Conservation (phyloP, 2,329 filamentous ascomycete genomes). For the Pseudofabraea citricarpa region DNA sequence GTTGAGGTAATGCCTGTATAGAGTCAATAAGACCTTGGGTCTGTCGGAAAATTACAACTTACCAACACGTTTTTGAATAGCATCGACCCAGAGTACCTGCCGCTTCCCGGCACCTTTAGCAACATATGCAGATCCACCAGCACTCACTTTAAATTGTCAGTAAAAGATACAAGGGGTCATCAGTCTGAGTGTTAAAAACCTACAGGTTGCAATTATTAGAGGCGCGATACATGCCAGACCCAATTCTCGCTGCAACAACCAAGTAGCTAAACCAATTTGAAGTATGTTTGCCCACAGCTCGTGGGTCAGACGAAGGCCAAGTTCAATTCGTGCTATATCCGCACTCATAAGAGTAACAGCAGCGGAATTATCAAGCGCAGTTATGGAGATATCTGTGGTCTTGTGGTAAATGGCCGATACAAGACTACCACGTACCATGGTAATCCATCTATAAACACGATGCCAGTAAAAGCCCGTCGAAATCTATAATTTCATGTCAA, state of each 20-base stretch:
- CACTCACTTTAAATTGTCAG: constrained; percentile 22
- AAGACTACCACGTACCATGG: constrained; percentile 29
- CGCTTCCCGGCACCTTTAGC: constrained; percentile 3
- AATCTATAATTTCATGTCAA: constrained; percentile 9
- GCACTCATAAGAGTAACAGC: constrained; percentile 38
- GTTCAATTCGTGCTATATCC: constrained; percentile 34
- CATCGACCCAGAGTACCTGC: constrained; percentile 17
- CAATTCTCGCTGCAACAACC: constrained; percentile 27
- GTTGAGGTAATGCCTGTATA: constrained; percentile 11
- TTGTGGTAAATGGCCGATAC: constrained; percentile 26
- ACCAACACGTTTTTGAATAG: constrained; percentile 18
- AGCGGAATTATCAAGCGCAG: constrained; percentile 26
- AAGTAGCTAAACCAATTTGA: constrained; percentile 30
- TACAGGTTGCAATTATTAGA: constrained; percentile 12
- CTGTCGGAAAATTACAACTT: not conserved
- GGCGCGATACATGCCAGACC: constrained; percentile 12
- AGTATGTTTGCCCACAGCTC: constrained; percentile 33
- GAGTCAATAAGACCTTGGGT: constrained; percentile 11
- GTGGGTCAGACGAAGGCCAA: constrained; percentile 27
- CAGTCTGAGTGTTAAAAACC: too few relatives aligned
- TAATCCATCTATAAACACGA: constrained; percentile 30
- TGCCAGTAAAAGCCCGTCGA: constrained; percentile 30
- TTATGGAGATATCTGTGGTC: constrained; percentile 25
- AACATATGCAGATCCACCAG: constrained; percentile 12
- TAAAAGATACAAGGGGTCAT: too few relatives aligned